Conservation (phyloP, 305 asterid species). For the Fraxinus albicans region DNA sequence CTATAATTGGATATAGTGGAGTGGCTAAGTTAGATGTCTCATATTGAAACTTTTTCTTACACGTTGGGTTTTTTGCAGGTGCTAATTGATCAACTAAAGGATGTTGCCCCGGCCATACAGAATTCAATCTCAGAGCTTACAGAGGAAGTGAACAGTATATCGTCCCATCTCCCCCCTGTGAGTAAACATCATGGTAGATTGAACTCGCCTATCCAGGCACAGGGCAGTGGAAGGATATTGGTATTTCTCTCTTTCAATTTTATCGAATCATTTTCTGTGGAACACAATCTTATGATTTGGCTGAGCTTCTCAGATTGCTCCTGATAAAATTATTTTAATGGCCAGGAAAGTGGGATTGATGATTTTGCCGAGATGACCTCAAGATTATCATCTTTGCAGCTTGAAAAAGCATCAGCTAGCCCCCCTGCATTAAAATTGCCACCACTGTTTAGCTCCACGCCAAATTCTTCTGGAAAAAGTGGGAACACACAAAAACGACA, state of each 20-base stretch:
- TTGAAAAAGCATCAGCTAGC: constrained; percentile 73
- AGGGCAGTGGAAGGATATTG: constrained; percentile 65
- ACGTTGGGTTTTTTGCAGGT: constrained; percentile 54
- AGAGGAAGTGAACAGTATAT: constrained; percentile 79
- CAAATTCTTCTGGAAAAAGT: constrained; percentile 81
- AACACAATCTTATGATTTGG: constrained; percentile 17
- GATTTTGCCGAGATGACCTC: constrained; percentile 75
- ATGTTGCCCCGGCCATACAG: constrained; percentile 91
- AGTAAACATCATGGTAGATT: constrained; percentile 52
- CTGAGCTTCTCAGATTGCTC: constrained; percentile 23
- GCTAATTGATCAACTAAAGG: constrained; percentile 92
- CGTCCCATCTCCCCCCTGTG: constrained; percentile 62
- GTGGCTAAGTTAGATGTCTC: constrained; percentile 21
- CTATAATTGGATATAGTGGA: constrained; percentile 18
- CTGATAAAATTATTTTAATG: constrained; percentile 23
- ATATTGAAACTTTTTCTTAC: constrained; percentile 16
- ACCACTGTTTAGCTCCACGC: constrained; percentile 85
- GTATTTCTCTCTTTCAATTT: constrained; percentile 34
- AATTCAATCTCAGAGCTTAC: constrained; percentile 79
- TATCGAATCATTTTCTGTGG: constrained; percentile 19
- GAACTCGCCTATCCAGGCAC: constrained; percentile 64
- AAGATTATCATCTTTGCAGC: constrained; percentile 73
- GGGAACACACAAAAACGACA: constrained; percentile 73
- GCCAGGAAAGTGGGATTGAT: constrained; percentile 65
- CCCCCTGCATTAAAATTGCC: constrained; percentile 88